Conservation (phyloP, 345 rosid genomes). For the Sonneratia alba region DNA sequence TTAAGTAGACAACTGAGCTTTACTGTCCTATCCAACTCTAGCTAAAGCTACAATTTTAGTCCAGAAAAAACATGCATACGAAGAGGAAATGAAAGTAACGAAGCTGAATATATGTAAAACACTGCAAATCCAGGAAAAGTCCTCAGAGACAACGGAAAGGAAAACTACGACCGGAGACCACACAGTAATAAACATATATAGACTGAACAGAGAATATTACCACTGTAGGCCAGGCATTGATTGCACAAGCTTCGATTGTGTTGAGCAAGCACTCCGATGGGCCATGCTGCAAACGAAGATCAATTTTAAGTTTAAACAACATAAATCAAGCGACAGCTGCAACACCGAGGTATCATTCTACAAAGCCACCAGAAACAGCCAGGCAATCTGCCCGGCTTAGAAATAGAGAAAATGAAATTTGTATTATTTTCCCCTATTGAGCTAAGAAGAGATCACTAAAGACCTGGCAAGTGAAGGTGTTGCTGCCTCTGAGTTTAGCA, state of each 20-base stretch:
- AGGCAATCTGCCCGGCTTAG: not conserved
- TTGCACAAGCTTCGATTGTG: conserved; percentile 85
- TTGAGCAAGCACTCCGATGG: conserved; percentile 69
- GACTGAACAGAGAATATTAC: conserved; percentile 21
- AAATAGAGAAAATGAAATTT: not conserved
- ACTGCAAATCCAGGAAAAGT: not conserved
- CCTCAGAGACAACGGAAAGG: not conserved
- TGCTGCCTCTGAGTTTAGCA: conserved; percentile 43
- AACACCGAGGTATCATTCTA: not conserved
- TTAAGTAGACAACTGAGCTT: not conserved
- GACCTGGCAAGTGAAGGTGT: conserved; percentile 72
- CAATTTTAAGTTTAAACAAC: not conserved
- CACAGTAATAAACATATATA: not conserved
- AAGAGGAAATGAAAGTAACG: not conserved
- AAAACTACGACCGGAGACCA: not conserved
- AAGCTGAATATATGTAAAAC: not conserved
- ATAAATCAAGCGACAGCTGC: not conserved
- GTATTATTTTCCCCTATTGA: not conserved
- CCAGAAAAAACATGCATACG: not conserved
- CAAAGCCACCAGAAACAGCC: conserved; percentile 1
- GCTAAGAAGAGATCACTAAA: not conserved
- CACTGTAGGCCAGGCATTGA: conserved; percentile 63
- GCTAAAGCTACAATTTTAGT: not conserved
- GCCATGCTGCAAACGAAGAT: conserved; percentile 56
- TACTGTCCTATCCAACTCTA: not conserved